Percentiles rank a stretch among this genome's conserved stretches.
Conservation (phyloP, 2,329 filamentous ascomycete species). For the Neobulgaria alba region DNA sequence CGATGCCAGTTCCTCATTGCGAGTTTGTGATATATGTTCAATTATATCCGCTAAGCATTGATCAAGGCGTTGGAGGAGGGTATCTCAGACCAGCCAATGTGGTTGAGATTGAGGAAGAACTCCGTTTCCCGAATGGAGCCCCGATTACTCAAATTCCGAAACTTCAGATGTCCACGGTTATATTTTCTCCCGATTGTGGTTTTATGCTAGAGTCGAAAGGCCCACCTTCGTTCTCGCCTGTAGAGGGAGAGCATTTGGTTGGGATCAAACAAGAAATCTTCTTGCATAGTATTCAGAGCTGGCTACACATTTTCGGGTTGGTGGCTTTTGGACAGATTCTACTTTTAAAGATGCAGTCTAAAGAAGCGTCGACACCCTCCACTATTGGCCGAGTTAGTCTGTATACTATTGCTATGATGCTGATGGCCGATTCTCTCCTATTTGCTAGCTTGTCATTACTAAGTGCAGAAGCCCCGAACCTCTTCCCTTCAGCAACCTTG, state of each 20-base stretch:
- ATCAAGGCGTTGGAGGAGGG: conserved; percentile 24
- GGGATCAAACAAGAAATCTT: conserved; percentile 55
- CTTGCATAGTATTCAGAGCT: conserved; percentile 47
- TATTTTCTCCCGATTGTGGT: conserved; percentile 61
- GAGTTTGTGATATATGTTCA: conserved; percentile 86
- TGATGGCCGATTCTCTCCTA: conserved; percentile 52
- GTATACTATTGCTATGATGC: conserved; percentile 51
- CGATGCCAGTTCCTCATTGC: conserved; percentile 63
- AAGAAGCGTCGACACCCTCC: conserved; percentile 58
- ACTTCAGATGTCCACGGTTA: conserved; percentile 52
- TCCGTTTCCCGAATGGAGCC: conserved; percentile 52
- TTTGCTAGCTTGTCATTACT: conserved; percentile 47
- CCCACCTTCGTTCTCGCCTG: conserved; percentile 44
- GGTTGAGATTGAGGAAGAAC: conserved; percentile 50
- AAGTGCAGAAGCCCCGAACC: conserved; percentile 46
- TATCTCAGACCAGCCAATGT: conserved; percentile 32
- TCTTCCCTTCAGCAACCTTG: conserved; percentile 47
- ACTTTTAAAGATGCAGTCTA: conserved; percentile 55
- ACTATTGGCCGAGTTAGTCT: conserved; percentile 60
- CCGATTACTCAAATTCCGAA: conserved; percentile 44
- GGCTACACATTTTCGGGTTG: conserved; percentile 46
- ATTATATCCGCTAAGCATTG: conserved; percentile 38
- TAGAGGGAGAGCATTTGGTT: conserved; percentile 45
- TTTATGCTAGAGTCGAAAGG: conserved; percentile 59
- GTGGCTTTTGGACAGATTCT: conserved; percentile 54